Evolutionary conservation across 1,139 yeast species (phyloP).

Genomic region (Zygoascus meyerae): DNA sequence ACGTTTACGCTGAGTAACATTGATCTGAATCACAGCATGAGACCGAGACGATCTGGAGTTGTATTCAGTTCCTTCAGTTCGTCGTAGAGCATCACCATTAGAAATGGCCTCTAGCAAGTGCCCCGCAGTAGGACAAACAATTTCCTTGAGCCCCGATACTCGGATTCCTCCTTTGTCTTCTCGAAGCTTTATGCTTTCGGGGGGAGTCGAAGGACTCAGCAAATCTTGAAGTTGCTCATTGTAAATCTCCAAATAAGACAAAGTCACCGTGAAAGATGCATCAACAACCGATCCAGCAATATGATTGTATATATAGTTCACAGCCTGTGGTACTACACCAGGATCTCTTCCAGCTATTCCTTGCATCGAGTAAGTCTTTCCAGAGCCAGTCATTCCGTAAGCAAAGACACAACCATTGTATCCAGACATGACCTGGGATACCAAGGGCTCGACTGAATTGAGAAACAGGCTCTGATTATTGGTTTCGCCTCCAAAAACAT

Average conservation of each 20-base stretch:
- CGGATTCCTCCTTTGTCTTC: constrained; percentile 68
- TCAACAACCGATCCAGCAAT: constrained; percentile 32
- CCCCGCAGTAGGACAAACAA: constrained; percentile 54
- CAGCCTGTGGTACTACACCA: constrained; percentile 74
- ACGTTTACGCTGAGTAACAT: constrained; percentile 42
- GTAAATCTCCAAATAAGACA: constrained; percentile 83
- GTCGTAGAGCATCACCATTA: constrained; percentile 67
- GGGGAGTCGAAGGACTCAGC: constrained; percentile 33
- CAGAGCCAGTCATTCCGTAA: constrained; percentile 95
- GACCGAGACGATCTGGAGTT: constrained; percentile 82
- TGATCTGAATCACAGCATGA: constrained; percentile 81
- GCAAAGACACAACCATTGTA: constrained; percentile 89
- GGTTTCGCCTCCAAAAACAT: constrained; percentile 51
- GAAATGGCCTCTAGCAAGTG: constrained; percentile 77
- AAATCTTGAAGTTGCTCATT: constrained; percentile 81
- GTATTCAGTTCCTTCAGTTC: constrained; percentile 85
- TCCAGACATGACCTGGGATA: constrained; percentile 66
- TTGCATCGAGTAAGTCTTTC: constrained; percentile 88
- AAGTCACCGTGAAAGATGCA: constrained; percentile 36
- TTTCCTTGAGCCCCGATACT: constrained; percentile 68
- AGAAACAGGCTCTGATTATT: constrained; percentile 59
- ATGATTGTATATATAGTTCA: constrained; percentile 55
- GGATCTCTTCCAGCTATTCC: constrained; percentile 56
- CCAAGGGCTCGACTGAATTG: constrained; percentile 54
- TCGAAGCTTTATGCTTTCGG: constrained; percentile 45